These are phyloP conservation scores for Microdochium nivale DNA, from an alignment of 2,329 filamentous ascomycete species.

Conservation along the genomic window DNA sequence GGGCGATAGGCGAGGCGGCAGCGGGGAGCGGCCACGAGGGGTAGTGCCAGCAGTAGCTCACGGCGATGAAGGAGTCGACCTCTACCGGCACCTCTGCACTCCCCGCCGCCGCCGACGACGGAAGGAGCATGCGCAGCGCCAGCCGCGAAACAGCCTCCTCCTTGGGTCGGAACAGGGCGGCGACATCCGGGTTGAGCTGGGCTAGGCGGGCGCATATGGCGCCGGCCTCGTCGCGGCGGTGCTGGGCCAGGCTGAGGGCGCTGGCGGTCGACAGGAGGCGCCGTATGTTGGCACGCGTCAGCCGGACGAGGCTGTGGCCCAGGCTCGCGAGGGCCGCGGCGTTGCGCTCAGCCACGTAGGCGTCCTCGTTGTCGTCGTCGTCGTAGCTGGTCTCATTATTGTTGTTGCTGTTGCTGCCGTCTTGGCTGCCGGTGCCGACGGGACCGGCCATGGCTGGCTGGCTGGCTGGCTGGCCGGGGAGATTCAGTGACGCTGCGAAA, in stretches of 20 bases:
- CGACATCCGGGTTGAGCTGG: slow-evolving; percentile 8
- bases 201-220: slow-evolving; percentile 2
- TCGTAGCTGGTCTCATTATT: not conserved
- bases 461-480: too few species aligned
- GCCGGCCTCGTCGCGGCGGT: not conserved
- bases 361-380: not conserved
- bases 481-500: too few species aligned
- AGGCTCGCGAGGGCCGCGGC: not conserved
- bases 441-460: too few species aligned
- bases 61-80: slow-evolving; percentile 8
- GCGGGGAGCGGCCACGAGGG: slow-evolving; percentile 7
- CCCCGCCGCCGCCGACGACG: not conserved
- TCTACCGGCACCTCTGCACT: not conserved
- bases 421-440: too few species aligned
- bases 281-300: not conserved
- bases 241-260: not conserved
- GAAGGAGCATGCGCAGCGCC: slow-evolving; percentile 9
- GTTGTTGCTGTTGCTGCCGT: too few species aligned
- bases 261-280: not conserved
- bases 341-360: not conserved
- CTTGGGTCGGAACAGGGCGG: slow-evolving; percentile 7
- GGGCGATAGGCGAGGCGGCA: slow-evolving; percentile 4
- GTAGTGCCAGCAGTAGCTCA: slow-evolving; percentile 18
- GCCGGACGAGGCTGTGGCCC: not conserved
- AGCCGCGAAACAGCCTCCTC: slow-evolving; percentile 5